Base-by-base conservation (phyloP, 1,284 basidiomycete genomes). In the Amylostereum areolatum region DNA sequence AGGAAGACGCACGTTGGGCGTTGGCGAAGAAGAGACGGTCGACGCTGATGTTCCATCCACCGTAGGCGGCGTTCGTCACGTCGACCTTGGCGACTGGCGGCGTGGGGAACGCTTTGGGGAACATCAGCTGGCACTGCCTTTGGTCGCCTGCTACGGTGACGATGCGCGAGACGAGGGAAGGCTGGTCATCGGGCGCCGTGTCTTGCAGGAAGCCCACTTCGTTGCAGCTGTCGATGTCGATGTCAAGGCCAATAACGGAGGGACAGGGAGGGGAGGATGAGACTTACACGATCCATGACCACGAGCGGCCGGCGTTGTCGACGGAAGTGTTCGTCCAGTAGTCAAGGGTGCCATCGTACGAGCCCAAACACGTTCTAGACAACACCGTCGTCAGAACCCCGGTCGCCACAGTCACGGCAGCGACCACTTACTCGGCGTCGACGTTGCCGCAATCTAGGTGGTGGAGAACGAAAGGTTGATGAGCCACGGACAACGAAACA, bases 11-110 rank as follows among this genome's bases (percentile, higher is more conserved):
- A 85, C 84, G 77, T 43, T 71, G 63, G 39, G 83, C 83, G 48
- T 83, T 87, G 24, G 80, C 81, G 56, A 85, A 84, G 73, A 88
- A 85, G 1, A 89, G 65, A n/a, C 75, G 71, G 46, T 79, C 65
- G 41, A 75, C 66, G 25, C 68, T 65, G 28, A 84, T 73, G 57
- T 80, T 66, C 83, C 84, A 88, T 2, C 85, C 85, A 7, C 65
- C 59, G 62, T 84, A 86, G 18, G 63, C 65, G 0, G 32, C 46
- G 60, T 88, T 78, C 5, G 77, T 78, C 24, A 59, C 57, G 0
- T 56, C 56, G 2, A 70, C 71, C 11, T 74, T 64, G 2, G 69
- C 72, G 1, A 65, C 63, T 7, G 63, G 53, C 1, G 70, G 62
- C 5, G 70, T 62, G 5, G 70, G 60, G 69, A 83, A 86, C 24